These are phyloP conservation scores for Dictyostelium discoideum DNA, from an alignment of 78 protist genomes.

Conservation along the genomic window DNA sequence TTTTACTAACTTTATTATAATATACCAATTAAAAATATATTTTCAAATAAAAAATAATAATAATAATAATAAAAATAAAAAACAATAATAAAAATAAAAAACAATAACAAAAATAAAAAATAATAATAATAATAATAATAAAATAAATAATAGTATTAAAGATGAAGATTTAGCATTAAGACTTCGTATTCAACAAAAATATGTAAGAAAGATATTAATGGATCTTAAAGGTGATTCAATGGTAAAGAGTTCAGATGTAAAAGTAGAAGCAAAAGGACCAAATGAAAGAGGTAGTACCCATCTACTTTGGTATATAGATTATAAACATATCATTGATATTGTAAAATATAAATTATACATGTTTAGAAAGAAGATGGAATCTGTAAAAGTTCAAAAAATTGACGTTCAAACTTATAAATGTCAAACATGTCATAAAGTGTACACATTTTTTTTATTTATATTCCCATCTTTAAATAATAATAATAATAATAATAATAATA, in stretches of 20 bases:
- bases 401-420: conserved; percentile 59
- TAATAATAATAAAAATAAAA: too few relatives aligned
- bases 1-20: too few relatives aligned
- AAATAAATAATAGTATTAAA: conserved; percentile 5
- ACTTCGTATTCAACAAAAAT: conserved; percentile 25
- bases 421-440: background rate
- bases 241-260: conserved; percentile 32
- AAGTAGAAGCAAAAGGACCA: conserved; percentile 52
- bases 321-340: conserved; percentile 40
- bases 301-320: conserved; percentile 65
- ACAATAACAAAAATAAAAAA: too few relatives aligned
- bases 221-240: conserved; percentile 39
- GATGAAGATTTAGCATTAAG: conserved; percentile 53
- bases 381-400: conserved; percentile 12
- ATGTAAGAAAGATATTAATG: conserved; percentile 32
- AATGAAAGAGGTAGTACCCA: conserved; percentile 23
- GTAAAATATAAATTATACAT: conserved; percentile 37
- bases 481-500: too few relatives aligned
- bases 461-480: background rate
- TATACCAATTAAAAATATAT: too few relatives aligned
- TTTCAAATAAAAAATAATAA: too few relatives aligned
- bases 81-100: too few relatives aligned
- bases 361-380: conserved; percentile 45
- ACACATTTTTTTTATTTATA: background rate
- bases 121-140: too few relatives aligned